Evolutionary conservation across 352 stramenopile species (phyloP).

Genomic region (Pythium pectinolyticum): DNA sequence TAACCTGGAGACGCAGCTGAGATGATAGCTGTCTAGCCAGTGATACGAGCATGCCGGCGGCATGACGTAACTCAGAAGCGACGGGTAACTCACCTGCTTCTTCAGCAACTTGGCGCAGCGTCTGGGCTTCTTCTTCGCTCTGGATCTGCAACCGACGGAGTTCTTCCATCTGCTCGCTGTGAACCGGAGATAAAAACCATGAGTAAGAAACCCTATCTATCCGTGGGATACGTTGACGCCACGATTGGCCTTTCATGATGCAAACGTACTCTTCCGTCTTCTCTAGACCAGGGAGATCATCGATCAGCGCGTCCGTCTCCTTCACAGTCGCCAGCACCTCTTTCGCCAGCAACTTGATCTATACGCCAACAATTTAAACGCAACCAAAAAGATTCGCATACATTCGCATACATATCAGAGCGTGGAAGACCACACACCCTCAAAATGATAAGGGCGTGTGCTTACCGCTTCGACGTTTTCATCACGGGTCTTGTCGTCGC

Average conservation of each 20-base stretch:
- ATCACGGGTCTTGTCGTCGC: slow-evolving; percentile 47
- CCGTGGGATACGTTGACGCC: background rate
- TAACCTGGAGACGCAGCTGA: too few relatives aligned
- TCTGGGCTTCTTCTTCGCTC: slow-evolving; percentile 84
- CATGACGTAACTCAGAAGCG: background rate
- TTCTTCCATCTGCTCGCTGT: slow-evolving; percentile 78
- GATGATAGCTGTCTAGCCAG: too few relatives aligned
- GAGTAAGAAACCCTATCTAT: background rate
- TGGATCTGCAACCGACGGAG: slow-evolving; percentile 76
- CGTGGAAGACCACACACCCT: background rate
- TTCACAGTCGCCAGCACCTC: slow-evolving; percentile 80
- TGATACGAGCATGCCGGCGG: background rate
- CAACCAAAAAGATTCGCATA: slow-evolving; percentile 5
- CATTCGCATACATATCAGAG: background rate
- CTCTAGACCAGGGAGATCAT: slow-evolving; percentile 78
- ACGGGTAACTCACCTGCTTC: slow-evolving; percentile 55
- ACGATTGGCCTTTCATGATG: too few relatives aligned
- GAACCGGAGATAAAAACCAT: background rate
- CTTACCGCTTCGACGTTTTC: slow-evolving; percentile 60
- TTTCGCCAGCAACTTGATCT: slow-evolving; percentile 75
- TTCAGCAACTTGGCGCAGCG: slow-evolving; percentile 74
- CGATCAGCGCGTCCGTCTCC: slow-evolving; percentile 77
- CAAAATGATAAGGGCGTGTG: background rate
- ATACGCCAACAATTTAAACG: slow-evolving; percentile 2
- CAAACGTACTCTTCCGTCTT: slow-evolving; percentile 66